These are phyloP conservation scores for Papiliotrema nemorosa DNA, from an alignment of 1,284 basidiomycete species.

Conservation along the genomic window DNA sequence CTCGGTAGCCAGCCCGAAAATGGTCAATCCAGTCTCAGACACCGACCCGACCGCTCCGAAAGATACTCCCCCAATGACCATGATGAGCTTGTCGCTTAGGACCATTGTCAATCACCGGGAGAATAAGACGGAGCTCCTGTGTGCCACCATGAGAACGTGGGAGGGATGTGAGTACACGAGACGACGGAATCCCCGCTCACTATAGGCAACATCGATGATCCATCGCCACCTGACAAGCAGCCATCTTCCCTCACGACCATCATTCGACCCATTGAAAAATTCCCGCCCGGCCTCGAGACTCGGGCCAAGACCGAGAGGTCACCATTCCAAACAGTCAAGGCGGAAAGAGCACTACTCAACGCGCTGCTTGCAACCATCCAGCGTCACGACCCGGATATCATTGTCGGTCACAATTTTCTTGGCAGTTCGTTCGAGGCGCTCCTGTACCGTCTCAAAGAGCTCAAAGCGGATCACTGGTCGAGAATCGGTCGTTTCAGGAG, in stretches of 20 bases:
- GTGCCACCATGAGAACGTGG: constrained; percentile 81
- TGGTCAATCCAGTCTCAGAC: constrained; percentile 78
- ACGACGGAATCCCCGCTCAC: not conserved
- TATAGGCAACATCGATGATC: constrained; percentile 78
- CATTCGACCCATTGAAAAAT: constrained; percentile 84
- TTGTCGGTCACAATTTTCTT: constrained; percentile 91
- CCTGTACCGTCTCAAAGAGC: constrained; percentile 83
- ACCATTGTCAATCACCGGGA: constrained; percentile 91
- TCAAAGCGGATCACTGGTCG: constrained; percentile 89
- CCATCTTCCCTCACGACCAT: constrained; percentile 81
- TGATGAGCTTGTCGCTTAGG: constrained; percentile 84
- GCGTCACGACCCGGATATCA: constrained; percentile 88
- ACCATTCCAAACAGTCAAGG: constrained; percentile 69
- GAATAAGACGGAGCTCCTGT: constrained; percentile 91
- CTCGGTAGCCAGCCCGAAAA: constrained; percentile 78
- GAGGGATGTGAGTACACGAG: constrained; percentile 63
- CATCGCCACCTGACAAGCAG: constrained; percentile 79
- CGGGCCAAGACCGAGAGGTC: constrained; percentile 64
- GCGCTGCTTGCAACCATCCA: constrained; percentile 77
- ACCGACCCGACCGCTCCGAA: constrained; percentile 68
- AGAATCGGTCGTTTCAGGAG: constrained; percentile 88
- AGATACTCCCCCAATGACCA: constrained; percentile 82
- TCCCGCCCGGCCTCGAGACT: constrained; percentile 79
- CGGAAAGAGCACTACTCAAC: constrained; percentile 82
- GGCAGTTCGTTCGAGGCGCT: constrained; percentile 90